Base-by-base conservation (phyloP, 768 basidiomycete species). In the Psilocybe tampanensis region DNA sequence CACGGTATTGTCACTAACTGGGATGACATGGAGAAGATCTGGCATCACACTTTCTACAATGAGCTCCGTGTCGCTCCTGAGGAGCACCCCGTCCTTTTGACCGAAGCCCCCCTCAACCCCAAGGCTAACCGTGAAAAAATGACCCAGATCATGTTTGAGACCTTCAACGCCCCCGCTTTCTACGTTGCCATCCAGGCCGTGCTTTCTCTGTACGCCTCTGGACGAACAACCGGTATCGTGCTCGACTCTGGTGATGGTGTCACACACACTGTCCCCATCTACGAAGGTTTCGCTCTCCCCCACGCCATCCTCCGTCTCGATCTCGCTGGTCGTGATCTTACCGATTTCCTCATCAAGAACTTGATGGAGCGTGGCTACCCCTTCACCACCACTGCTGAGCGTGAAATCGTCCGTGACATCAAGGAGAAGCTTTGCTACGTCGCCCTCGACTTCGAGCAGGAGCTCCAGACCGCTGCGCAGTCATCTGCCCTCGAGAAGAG, bases 11-110 rank as follows among this genome's bases (percentile, higher is more conserved):
- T 96, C 71, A 95, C 94, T 73, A 95, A 97, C 86, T 97, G 95
- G 95, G 95, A 95, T 68, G 94, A 95, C 77, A 95, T 95, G 94
- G 95, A 96, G 82, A 95, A 95, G 80, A 95, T 96, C 73, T 96
- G 94, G 94, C 93, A 95, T 74, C 94, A 95, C 81, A 95, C 94
- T 23, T 96, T 95, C 78, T 95, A 93, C 85, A 95, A 95, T 70
- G 93, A 94, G 74, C 86, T 94, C 59, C 92, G 92, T 77, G 92
- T 95, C 65, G 92, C 92, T 8, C 92, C 93, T 23, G 92, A 95
- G 74, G 92, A 94, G 80, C 92, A 94, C 81, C 93, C 93, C 61
- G 89, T 94, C 64, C 82, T 95, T 51, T 80, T 94, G 70, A 95
- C 93, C 56, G 93, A 95, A 74, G 93, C 93, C n/a, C 92, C 93